A percentile compares a stretch with the other conserved stretches of the same genome.
These are phyloP conservation scores for Sarocladium oryzae DNA, from an alignment of 2,329 filamentous ascomycete species.

Conservation along the genomic window DNA sequence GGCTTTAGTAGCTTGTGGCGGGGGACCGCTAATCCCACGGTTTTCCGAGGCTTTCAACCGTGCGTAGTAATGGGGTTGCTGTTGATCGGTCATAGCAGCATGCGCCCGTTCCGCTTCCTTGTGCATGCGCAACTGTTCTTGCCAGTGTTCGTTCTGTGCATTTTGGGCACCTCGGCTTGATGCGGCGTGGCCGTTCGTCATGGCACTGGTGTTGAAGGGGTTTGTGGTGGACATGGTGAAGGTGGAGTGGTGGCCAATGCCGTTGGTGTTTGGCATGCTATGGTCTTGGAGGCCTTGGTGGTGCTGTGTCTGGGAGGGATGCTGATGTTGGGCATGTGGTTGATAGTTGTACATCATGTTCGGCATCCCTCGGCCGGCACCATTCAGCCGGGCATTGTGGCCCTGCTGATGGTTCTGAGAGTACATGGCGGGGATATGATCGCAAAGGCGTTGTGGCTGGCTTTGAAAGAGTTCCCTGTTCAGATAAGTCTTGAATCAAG, in stretches of 20 bases:
- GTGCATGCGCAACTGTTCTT: constrained; percentile 74
- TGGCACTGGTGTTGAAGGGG: constrained; percentile 44
- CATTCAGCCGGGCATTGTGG: constrained; percentile 69
- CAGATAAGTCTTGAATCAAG: not conserved
- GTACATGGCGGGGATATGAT: constrained; percentile 53
- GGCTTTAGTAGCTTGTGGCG: constrained; percentile 40
- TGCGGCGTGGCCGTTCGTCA: constrained; percentile 51
- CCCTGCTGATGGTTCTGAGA: constrained; percentile 65
- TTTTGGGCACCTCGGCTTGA: constrained; percentile 42
- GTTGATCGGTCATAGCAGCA: constrained; percentile 63
- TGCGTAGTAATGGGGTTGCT: constrained; percentile 65
- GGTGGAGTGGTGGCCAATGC: constrained; percentile 37
- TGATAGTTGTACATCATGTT: constrained; percentile 65
- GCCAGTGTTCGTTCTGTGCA: constrained; percentile 68
- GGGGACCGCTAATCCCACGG: constrained; percentile 54
- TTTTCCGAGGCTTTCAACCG: constrained; percentile 64
- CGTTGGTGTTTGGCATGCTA: constrained; percentile 45
- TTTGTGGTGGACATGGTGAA: constrained; percentile 53
- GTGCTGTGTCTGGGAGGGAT: constrained; percentile 59
- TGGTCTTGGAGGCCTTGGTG: constrained; percentile 57
- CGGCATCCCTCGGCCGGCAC: constrained; percentile 48
- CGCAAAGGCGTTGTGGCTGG: not conserved
- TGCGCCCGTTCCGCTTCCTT: constrained; percentile 69
- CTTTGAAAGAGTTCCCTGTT: not conserved
- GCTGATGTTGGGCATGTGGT: constrained; percentile 53